These are phyloP conservation scores for Gracilaria domingensis DNA, from an alignment of 23 red algal species.

Conservation along the genomic window DNA sequence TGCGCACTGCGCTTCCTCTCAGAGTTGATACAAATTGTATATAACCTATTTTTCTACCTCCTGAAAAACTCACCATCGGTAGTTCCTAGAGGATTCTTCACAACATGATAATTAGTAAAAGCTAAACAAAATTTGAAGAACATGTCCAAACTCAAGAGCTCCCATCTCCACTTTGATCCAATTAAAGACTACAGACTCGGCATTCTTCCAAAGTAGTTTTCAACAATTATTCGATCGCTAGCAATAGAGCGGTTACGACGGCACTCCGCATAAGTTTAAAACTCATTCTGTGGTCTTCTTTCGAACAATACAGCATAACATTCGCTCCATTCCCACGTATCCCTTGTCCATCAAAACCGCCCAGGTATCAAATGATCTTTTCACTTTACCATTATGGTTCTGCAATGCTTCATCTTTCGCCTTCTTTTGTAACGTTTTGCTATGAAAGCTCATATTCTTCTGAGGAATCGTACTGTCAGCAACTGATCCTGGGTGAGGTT, in stretches of 20 bases:
- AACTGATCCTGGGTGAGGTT: not conserved
- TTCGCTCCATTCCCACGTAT: not conserved
- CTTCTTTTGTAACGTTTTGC: not conserved
- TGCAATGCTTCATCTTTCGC: not conserved
- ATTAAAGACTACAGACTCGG: not conserved
- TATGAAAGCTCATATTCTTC: not conserved
- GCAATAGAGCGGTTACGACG: not conserved
- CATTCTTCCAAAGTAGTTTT: not conserved
- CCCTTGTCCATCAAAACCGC: not conserved
- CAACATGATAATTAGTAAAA: not conserved
- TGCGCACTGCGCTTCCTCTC: not conserved
- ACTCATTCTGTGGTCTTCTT: not conserved
- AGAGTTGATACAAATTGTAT: not conserved
- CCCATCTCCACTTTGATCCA: not conserved
- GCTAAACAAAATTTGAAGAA: not conserved
- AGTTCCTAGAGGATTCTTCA: not conserved
- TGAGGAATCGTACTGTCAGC: not conserved
- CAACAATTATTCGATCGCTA: not conserved
- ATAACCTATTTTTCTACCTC: not conserved
- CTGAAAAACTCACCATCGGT: not conserved
- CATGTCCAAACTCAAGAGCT: not conserved
- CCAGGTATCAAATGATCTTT: not conserved
- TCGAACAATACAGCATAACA: not conserved
- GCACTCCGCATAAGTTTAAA: not conserved
- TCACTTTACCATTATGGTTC: no score